Percentiles rank a stretch among this genome's conserved stretches.
Evolutionary conservation across 352 stramenopile species (phyloP).

Genomic region (Phytophthora pisi): DNA sequence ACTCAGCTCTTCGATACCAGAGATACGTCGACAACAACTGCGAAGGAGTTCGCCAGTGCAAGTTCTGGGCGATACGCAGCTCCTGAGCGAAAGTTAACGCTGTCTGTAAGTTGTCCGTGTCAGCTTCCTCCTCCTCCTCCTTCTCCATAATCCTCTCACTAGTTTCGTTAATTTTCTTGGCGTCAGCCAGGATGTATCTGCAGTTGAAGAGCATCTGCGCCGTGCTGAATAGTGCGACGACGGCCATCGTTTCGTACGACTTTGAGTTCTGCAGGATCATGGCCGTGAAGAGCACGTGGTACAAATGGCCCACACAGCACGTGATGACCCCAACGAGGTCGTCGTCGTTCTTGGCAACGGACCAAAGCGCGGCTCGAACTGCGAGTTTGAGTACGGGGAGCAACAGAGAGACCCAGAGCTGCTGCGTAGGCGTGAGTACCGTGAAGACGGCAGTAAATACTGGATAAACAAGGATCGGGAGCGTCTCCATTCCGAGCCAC

Average conservation of each 20-base stretch:
- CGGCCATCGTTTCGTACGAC: conserved; percentile 31
- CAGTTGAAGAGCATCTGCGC: conserved; percentile 42
- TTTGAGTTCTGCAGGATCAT: conserved; percentile 52
- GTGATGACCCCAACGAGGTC: conserved; percentile 41
- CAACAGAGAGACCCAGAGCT: conserved; percentile 41
- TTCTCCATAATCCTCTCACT: conserved; percentile 6
- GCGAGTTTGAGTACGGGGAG: conserved; percentile 45
- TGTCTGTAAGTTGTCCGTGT: background rate
- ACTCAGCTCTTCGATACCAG: conserved; percentile 19
- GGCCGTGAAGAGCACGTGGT: conserved; percentile 51
- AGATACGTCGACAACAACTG: conserved; percentile 37
- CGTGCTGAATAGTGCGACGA: conserved; percentile 35
- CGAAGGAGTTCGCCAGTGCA: conserved; percentile 26
- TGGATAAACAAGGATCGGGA: conserved; percentile 43
- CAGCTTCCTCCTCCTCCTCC: background rate
- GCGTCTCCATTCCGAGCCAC: conserved; percentile 24
- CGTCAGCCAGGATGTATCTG: conserved; percentile 20
- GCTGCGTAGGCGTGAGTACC: conserved; percentile 25
- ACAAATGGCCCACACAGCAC: conserved; percentile 39
- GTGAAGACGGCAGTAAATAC: conserved; percentile 45
- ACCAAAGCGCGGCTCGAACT: conserved; percentile 29
- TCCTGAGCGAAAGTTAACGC: conserved; percentile 20
- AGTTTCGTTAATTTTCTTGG: conserved; percentile 5
- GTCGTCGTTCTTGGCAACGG: conserved; percentile 28
- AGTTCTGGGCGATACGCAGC: conserved; percentile 20